Percentiles rank a stretch among this genome's conserved stretches.
These are phyloP conservation scores for Hypoxylon lienhwacheense DNA, from an alignment of 495 filamentous ascomycete genomes.

Conservation along the genomic window DNA sequence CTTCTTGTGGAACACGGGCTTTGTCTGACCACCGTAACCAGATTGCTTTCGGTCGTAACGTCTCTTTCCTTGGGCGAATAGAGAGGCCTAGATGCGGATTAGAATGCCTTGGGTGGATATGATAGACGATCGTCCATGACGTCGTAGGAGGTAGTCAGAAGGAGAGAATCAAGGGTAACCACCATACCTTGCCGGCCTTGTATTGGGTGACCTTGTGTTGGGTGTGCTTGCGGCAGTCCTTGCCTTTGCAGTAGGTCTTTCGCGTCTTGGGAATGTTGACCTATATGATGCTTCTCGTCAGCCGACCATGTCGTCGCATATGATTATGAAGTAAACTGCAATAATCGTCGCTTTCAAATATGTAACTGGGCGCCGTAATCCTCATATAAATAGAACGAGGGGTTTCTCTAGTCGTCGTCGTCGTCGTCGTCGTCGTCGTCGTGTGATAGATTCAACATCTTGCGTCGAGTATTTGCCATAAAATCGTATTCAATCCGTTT, in stretches of 20 bases:
- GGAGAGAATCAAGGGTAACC: neutral
- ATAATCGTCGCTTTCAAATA: slow-evolving; percentile 1
- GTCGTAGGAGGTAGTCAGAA: neutral
- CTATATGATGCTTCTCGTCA: slow-evolving; percentile 66
- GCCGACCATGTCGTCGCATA: slow-evolving; percentile 3
- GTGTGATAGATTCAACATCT: too few species aligned
- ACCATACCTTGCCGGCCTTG: slow-evolving; percentile 79
- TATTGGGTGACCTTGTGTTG: slow-evolving; percentile 73
- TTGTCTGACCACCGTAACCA: slow-evolving; percentile 99
- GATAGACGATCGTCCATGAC: neutral
- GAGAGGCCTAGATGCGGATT: slow-evolving; percentile 52
- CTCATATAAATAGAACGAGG: neutral
- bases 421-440: neutral
- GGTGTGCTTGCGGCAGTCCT: slow-evolving; percentile 91
- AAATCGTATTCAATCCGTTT: neutral
- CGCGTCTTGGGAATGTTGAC: slow-evolving; percentile 75
- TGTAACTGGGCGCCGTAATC: neutral
- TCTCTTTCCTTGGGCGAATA: slow-evolving; percentile 98
- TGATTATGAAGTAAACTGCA: slow-evolving; percentile 1
- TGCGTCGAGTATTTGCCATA: slow-evolving; percentile 6
- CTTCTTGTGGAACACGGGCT: slow-evolving; percentile 92
- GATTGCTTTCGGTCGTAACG: slow-evolving; percentile 99
- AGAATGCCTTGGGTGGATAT: slow-evolving; percentile 10
- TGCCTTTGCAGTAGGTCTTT: slow-evolving; percentile 83
- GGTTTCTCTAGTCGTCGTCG: neutral